These are phyloP conservation scores for Backusella luteola DNA, from an alignment of 192 early-diverging fungal genomes.

Conservation along the genomic window DNA sequence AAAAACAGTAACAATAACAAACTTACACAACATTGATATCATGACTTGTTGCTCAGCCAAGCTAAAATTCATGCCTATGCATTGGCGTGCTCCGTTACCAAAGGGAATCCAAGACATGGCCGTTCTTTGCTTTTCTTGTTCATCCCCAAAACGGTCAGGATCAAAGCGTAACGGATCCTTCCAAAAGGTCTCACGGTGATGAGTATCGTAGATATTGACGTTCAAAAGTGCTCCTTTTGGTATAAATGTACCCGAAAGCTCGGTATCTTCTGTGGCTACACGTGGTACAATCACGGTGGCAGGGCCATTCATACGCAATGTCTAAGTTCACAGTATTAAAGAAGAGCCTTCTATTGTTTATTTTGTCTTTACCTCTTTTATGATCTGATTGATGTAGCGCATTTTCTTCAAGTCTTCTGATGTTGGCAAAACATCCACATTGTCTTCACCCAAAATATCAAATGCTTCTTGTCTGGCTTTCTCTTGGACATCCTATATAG, in stretches of 20 bases:
- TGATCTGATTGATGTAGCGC: conserved; percentile 46
- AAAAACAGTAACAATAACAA: not conserved
- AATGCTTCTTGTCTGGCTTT: conserved; percentile 55
- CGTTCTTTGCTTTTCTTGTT: not conserved
- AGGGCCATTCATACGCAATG: conserved; percentile 22
- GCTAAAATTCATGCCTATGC: conserved; percentile 66
- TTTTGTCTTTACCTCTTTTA: conserved; percentile 42
- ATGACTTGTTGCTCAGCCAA: conserved; percentile 57
- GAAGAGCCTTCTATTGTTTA: not conserved
- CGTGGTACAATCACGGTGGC: not conserved
- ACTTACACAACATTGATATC: conserved; percentile 46
- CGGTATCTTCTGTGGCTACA: conserved; percentile 23
- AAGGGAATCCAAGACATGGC: conserved; percentile 51
- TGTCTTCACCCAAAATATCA: conserved; percentile 51
- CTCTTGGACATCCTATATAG: conserved; percentile 45
- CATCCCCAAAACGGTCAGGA: conserved; percentile 48
- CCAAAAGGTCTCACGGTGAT: conserved; percentile 27
- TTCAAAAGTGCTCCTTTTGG: conserved; percentile 22
- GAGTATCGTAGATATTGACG: conserved; percentile 16
- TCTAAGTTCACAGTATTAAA: not conserved
- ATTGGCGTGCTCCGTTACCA: conserved; percentile 56
- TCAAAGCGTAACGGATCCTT: conserved; percentile 43
- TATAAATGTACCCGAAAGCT: conserved; percentile 18
- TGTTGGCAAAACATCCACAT: conserved; percentile 45
- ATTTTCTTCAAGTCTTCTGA: conserved; percentile 52